phyloP scores from a whole-genome alignment of 2,329 filamentous ascomycete genomes.

The Drechslerella stenobrocha region DNA sequence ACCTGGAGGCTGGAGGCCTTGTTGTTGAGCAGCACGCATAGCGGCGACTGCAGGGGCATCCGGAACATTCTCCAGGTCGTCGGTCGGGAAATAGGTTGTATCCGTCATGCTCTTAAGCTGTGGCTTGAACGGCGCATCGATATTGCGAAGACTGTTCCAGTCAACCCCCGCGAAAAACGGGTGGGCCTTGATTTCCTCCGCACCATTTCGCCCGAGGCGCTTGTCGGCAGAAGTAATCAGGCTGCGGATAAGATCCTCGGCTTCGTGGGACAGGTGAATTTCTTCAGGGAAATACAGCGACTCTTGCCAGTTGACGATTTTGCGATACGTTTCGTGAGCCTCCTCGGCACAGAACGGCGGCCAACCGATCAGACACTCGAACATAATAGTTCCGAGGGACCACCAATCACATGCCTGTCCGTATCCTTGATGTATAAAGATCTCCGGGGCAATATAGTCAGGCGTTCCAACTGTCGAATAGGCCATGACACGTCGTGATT shows the following conservation, averaged over 20 bases:
- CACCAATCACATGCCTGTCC: slow-evolving; percentile 99
- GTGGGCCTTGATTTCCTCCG: slow-evolving; percentile 89
- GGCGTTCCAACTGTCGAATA: slow-evolving; percentile 98
- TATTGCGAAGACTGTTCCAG: slow-evolving; percentile 87
- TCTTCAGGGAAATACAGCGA: slow-evolving; percentile 96
- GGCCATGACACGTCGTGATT: slow-evolving; percentile 90
- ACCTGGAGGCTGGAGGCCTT: slow-evolving; percentile 71
- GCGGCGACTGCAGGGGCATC: slow-evolving; percentile 78
- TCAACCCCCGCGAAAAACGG: slow-evolving; percentile 96
- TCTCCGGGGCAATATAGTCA: slow-evolving; percentile 97
- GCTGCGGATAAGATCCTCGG: slow-evolving; percentile 88
- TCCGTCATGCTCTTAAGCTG: slow-evolving; percentile 90
- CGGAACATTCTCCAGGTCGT: slow-evolving; percentile 74
- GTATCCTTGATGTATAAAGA: slow-evolving; percentile 95
- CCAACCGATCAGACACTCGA: slow-evolving; percentile 97
- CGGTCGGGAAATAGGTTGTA: slow-evolving; percentile 97
- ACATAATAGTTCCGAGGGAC: slow-evolving; percentile 99
- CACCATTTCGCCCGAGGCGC: slow-evolving; percentile 82
- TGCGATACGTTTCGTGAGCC: slow-evolving; percentile 94
- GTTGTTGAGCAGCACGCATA: slow-evolving; percentile 60
- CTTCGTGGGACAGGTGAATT: slow-evolving; percentile 81
- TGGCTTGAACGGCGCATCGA: slow-evolving; percentile 94
- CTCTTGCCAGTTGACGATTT: slow-evolving; percentile 98
- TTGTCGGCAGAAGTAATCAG: slow-evolving; percentile 93
- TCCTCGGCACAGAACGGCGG: slow-evolving; percentile 98